A percentile compares a stretch with the other conserved stretches of the same genome.
phyloP scores from a whole-genome alignment of 129 eudicot genomes.

The Tagetes erecta region DNA sequence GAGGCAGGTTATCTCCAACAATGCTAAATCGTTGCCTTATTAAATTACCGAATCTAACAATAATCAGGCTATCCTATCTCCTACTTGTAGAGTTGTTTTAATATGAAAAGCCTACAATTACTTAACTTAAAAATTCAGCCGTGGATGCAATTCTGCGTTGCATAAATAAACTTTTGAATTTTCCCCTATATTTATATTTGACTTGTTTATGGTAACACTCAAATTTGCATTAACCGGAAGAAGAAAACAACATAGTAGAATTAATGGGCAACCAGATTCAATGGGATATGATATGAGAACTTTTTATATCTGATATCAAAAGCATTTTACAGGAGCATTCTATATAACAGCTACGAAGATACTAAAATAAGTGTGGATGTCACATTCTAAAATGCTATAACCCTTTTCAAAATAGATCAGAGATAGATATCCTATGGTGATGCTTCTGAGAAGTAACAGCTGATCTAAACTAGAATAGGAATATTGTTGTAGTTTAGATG shows the following conservation, averaged over 20 bases:
- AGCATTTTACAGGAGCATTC: neutral
- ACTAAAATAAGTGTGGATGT: neutral
- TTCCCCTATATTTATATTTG: no score
- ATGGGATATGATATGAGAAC: neutral
- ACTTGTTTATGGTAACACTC: neutral
- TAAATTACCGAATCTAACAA: neutral
- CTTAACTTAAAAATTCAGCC: neutral
- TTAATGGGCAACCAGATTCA: neutral
- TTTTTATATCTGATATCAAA: neutral
- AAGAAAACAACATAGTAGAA: neutral
- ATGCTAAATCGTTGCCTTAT: neutral
- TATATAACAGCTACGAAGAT: neutral
- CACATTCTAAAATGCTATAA: neutral
- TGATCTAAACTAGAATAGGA: neutral
- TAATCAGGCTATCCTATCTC: neutral
- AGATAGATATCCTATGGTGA: neutral
- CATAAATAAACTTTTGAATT: neutral
- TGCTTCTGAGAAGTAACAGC: neutral
- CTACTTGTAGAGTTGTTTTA: neutral
- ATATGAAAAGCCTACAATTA: neutral
- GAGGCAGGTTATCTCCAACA: neutral
- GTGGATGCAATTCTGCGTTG: neutral
- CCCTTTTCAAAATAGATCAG: neutral
- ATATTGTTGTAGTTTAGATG: neutral
- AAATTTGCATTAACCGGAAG: slow-evolving; percentile 4